phyloP scores from a whole-genome alignment of 2,329 filamentous ascomycete species.

The Blumeriella jaapii region DNA sequence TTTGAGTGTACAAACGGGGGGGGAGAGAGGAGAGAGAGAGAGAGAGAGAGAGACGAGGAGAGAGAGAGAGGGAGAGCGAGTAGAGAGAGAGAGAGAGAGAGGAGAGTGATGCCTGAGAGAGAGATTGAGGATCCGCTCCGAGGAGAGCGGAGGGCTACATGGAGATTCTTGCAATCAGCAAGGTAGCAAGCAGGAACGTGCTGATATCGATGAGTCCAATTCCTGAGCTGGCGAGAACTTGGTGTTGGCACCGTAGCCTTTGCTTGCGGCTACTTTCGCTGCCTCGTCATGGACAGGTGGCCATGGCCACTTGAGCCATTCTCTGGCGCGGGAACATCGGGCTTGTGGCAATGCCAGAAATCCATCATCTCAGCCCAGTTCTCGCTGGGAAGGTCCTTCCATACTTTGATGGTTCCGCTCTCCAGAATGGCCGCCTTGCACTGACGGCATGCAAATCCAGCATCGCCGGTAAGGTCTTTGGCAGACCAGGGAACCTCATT shows the following conservation, averaged over 20 bases:
- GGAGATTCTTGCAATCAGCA: conserved; percentile 45
- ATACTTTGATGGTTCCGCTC: conserved; percentile 37
- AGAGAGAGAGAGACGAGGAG: conserved; percentile 7
- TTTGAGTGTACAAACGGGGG: too few relatives aligned
- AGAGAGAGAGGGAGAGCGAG: conserved; percentile 26
- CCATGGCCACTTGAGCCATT: conserved; percentile 25
- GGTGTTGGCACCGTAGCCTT: conserved; percentile 77
- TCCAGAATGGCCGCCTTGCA: conserved; percentile 35
- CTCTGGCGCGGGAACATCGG: conserved; percentile 37
- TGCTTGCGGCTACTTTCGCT: conserved; percentile 38
- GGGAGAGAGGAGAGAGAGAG: conserved; percentile 9
- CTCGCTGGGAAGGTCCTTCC: conserved; percentile 92
- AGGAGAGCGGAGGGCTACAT: too few relatives aligned
- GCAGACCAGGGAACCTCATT: conserved; percentile 39
- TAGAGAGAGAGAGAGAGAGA: conserved; percentile 8
- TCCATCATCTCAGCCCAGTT: conserved; percentile 99
- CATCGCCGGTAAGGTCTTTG: conserved; percentile 31
- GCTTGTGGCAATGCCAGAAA: conserved; percentile 99
- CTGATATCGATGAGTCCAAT: conserved; percentile 73
- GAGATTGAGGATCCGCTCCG: too few relatives aligned
- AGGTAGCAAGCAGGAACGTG: conserved; percentile 61
- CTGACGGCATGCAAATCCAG: conserved; percentile 27
- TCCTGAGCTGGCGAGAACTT: conserved; percentile 53
- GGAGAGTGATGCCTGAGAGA: conserved; percentile 15
- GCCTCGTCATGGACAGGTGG: conserved; percentile 17